phyloP scores from a whole-genome alignment of 2,329 filamentous ascomycete genomes.

The Diplodia mutila region DNA sequence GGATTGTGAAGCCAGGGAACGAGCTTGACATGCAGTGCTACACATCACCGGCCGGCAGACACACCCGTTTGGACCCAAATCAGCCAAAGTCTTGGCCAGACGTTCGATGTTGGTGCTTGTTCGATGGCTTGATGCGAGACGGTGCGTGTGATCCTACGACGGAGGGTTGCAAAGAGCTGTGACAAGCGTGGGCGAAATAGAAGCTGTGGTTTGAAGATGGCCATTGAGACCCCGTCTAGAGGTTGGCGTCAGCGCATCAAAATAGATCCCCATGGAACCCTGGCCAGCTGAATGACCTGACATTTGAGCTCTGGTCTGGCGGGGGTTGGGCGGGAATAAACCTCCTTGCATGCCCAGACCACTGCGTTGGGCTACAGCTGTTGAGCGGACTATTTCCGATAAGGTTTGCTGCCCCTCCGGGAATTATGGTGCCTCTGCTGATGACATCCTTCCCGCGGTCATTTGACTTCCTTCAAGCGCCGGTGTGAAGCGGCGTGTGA shows the following conservation, averaged over 20 bases:
- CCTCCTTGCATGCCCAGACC: conserved; percentile 16
- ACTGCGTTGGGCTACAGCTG: neutral
- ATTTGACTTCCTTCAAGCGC: neutral
- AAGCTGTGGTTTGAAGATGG: neutral
- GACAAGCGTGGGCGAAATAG: neutral
- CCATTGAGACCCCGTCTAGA: neutral
- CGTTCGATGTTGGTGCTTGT: conserved; percentile 13
- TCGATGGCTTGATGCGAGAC: neutral
- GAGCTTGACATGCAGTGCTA: conserved; percentile 16
- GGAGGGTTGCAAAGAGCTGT: neutral
- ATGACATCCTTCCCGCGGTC: neutral
- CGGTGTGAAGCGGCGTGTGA: neutral
- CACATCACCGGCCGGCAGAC: neutral
- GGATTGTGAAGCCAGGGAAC: neutral
- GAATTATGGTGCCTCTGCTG: neutral
- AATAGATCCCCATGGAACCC: neutral
- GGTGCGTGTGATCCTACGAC: neutral
- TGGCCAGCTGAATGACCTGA: neutral
- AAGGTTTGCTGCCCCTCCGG: neutral
- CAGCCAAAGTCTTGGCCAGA: conserved; percentile 22
- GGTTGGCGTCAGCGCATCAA: too few relatives aligned
- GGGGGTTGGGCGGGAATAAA: neutral
- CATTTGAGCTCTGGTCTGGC: neutral
- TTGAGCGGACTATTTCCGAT: neutral
- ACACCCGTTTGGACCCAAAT: conserved; percentile 8